Evolutionary conservation across 805 yeast genomes (phyloP), one percentile per base, ranked within the genome.

Genomic region (Wickerhamomyces sydowiorum): DNA sequence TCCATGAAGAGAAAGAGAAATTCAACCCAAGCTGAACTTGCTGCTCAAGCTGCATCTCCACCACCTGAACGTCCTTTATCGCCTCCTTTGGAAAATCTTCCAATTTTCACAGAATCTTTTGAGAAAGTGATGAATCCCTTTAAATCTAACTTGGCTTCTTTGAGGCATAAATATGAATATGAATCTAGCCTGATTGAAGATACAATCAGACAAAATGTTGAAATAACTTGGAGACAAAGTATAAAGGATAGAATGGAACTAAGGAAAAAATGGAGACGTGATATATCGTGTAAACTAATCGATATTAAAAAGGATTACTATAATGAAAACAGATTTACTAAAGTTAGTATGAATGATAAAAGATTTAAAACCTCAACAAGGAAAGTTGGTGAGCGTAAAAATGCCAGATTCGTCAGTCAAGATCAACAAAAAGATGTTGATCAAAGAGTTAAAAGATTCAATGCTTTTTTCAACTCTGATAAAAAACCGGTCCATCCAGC

Each of bases 91-190:
- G 43, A 35, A 3, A 32, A 42, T 2, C 7, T 56, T 1, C 56
- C 58, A 0, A 46, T 55, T 1, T 56, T 57, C 34, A 41, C 53
- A 9, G 53, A 50, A 9, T 38, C 54, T 1, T 58, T 59, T 39
- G 48, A 50, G 5, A 25, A 40, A 13, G 17, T 47, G 4, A 28
- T 51, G 14, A 31, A 41, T 22, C 53, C 59, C 1, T 53, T 39
- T 35, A 46, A 41, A 22, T 39, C 38, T 7, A 15, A 36, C 1
- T 25, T 58, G 10, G 7, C 39, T 9, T 29, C 45, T 5, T 32
- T 53, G 4, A 51, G 41, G 31, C 37, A 44, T 14, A 50, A 46
- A 31, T 50, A 45, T 19, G 38, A 50, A 5, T 52, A 52, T 27
- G 50, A 48, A 2, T 42, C 53, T 1, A 43, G 45, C 7, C 24